Evolutionary conservation across 768 basidiomycete genomes (phyloP), one percentile per base, ranked within the genome.

Genomic region (Termitomyces sp.): DNA sequence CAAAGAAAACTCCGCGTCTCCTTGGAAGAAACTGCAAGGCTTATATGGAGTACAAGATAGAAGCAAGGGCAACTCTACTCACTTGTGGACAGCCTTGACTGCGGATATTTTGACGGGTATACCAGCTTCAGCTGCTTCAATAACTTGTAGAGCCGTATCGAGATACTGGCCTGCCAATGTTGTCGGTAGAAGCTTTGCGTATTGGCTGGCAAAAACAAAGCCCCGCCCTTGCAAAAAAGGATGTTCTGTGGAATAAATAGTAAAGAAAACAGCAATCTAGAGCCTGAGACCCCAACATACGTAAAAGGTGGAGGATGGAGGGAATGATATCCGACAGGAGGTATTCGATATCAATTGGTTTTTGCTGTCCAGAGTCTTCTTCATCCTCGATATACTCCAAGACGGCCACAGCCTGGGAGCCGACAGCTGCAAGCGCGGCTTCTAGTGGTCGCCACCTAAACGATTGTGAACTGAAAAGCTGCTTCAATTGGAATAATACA

Each of bases 191-290:
- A 89, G 74, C 65, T 86, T 84, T 1, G 91, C 83, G 69, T 86
- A 98, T 68, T 94, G 89, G 69, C 93, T 94, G 3, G 95, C 94
- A 66, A 98, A 96, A 49, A 98, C 92, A 62, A 98, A 97, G 0
- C 87, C 92, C 62, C 97, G 83, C 11, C 96, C 97, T 74, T 98
- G 96, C 34, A 99, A 74, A 83, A 98, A 99, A 0, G 94, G 94
- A 59, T 81, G 82, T 29, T 93, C 96, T 96, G 56, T 34, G 56
- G 48, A 17, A 42, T 5, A 53, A 61, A 11, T 8, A 6, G 29
- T 45, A 31, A 53, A 36, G 25, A 36, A 37, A 45, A n/a, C 17
- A 15, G 34, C 31, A 36, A 51, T 29, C 51, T 8, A 25, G 53
- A 55, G 48, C 31, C 34, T 1, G 49, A 48, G n/a, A 57, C 45